phyloP scores from a whole-genome alignment of 1,284 basidiomycete genomes.

The Puccinia polysora region DNA sequence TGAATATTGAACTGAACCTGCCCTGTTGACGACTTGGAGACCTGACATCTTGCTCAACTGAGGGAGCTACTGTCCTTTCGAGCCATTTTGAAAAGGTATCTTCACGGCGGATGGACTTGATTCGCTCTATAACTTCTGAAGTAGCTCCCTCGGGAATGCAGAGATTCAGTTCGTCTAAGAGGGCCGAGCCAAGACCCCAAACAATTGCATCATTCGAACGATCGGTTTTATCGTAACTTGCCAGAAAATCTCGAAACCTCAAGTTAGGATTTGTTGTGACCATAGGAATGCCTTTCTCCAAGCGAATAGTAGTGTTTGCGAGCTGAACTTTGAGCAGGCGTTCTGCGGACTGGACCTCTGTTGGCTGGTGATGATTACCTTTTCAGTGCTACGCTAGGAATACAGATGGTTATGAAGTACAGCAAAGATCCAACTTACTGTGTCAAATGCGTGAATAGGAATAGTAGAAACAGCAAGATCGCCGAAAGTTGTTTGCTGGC shows the following conservation, averaged over 20 bases:
- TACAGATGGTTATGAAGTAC: background rate
- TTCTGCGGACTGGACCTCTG: constrained; percentile 58
- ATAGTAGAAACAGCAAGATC: constrained; percentile 24
- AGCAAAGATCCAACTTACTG: constrained; percentile 52
- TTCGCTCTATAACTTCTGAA: constrained; percentile 62
- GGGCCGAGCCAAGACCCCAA: constrained; percentile 80
- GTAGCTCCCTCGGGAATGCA: constrained; percentile 62
- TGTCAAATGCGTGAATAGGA: constrained; percentile 1
- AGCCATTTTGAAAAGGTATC: constrained; percentile 81
- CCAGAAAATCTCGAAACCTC: constrained; percentile 72
- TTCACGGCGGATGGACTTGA: constrained; percentile 68
- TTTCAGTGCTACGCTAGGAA: constrained; percentile 54
- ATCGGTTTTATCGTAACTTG: constrained; percentile 69
- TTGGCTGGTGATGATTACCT: constrained; percentile 53
- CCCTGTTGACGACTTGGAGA: constrained; percentile 47
- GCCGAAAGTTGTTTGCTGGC: background rate
- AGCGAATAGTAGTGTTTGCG: constrained; percentile 64
- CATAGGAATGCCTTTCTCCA: constrained; percentile 60
- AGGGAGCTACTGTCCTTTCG: constrained; percentile 66
- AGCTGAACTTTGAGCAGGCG: constrained; percentile 76
- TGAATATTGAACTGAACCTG: constrained; percentile 61
- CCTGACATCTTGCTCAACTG: constrained; percentile 71
- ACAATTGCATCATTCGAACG: constrained; percentile 70
- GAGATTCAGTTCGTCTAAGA: constrained; percentile 76
- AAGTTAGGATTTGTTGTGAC: constrained; percentile 62